Evolutionary conservation across 2,329 filamentous ascomycete species (phyloP).

Genomic region (Podosphaera xanthii): DNA sequence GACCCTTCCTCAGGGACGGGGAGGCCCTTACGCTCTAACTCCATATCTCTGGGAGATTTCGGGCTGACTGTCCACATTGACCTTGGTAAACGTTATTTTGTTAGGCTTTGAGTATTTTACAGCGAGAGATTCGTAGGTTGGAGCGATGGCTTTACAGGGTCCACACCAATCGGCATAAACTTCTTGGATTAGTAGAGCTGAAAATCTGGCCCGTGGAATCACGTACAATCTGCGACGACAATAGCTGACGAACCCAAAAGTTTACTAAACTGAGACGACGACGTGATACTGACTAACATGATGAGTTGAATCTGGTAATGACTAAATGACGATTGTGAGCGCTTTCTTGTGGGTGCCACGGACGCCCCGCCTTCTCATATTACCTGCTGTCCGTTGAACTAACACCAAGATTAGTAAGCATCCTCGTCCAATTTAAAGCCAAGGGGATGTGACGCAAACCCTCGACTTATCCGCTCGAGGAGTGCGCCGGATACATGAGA

Average conservation of each 20-base stretch:
- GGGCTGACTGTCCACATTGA: slow-evolving; percentile 69
- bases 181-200: slow-evolving; percentile 20
- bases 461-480: too few relatives aligned
- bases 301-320: background rate
- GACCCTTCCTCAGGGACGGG: background rate
- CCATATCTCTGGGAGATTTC: slow-evolving; percentile 55
- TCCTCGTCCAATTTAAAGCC: too few relatives aligned
- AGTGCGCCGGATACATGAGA: too few relatives aligned
- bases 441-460: too few relatives aligned
- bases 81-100: slow-evolving; percentile 72
- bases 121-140: slow-evolving; percentile 67
- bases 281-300: slow-evolving; percentile 32
- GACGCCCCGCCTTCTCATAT: too few relatives aligned
- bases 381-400: too few relatives aligned
- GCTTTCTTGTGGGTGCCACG: too few relatives aligned
- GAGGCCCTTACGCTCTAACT: slow-evolving; percentile 41
- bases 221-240: slow-evolving; percentile 75
- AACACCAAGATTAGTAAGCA: too few relatives aligned
- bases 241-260: slow-evolving; percentile 52
- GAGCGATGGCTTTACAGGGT: slow-evolving; percentile 80
- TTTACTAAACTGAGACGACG: slow-evolving; percentile 45
- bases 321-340: too few relatives aligned
- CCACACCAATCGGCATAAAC: slow-evolving; percentile 93
- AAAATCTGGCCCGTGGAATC: slow-evolving; percentile 7
- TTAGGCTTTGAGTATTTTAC: slow-evolving; percentile 58